A percentile compares a stretch with the other conserved stretches of the same genome.
Evolutionary conservation across 2,329 filamentous ascomycete species (phyloP).

Genomic region (Paecilomyces fulvus): DNA sequence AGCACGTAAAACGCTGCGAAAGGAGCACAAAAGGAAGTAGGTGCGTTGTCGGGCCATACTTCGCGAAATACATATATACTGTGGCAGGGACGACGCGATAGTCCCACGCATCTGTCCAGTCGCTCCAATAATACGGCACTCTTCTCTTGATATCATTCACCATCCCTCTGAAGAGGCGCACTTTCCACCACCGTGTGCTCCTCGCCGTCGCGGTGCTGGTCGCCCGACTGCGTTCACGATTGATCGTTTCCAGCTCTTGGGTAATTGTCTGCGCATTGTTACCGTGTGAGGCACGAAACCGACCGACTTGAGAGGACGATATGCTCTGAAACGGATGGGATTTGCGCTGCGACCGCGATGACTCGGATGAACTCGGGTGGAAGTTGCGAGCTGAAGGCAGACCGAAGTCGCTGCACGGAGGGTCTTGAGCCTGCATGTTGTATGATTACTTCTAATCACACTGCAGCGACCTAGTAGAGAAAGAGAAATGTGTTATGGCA

Average conservation of each 20-base stretch:
- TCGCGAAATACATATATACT: conserved; percentile 91
- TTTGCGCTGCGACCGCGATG: conserved; percentile 15
- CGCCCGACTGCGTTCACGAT: conserved; percentile 5
- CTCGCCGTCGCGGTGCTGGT: conserved; percentile 5
- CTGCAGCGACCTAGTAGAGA: neutral
- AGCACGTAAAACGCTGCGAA: neutral
- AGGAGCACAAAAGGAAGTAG: neutral
- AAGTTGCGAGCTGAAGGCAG: conserved; percentile 18
- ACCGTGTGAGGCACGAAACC: conserved; percentile 2
- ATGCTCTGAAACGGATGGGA: conserved; percentile 17
- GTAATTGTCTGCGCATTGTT: neutral
- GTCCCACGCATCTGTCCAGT: conserved; percentile 83
- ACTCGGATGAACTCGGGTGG: conserved; percentile 13
- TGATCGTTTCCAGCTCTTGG: neutral
- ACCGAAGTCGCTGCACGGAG: conserved; percentile 14
- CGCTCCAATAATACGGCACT: conserved; percentile 68
- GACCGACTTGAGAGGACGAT: conserved; percentile 12
- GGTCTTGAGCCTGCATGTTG: conserved; percentile 7
- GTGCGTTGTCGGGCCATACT: conserved; percentile 46
- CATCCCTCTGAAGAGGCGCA: conserved; percentile 71
- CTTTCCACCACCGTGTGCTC: conserved; percentile 59
- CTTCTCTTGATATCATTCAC: conserved; percentile 65
- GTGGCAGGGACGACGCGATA: conserved; percentile 82
- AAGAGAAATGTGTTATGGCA: neutral
- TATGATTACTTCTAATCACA: neutral